Percentiles rank a stretch among this genome's conserved stretches.
phyloP scores from a whole-genome alignment of 75 land plant species.

The Selaginella moellendorffii region DNA sequence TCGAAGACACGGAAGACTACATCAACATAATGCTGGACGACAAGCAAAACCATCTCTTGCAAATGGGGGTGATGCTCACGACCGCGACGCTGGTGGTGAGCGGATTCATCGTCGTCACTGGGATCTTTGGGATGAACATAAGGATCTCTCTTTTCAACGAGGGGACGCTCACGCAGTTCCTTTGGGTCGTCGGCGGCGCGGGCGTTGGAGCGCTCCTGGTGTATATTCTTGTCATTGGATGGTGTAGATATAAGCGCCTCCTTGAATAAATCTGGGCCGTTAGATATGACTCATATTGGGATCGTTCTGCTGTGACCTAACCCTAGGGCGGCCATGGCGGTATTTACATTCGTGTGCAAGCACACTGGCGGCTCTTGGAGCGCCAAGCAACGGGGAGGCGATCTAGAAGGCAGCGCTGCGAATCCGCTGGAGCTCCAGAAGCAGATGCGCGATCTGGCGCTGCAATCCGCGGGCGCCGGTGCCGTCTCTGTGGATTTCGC shows the following conservation, averaged over 20 bases:
- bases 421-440: conserved; percentile 48
- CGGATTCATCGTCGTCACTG: conserved; percentile 45
- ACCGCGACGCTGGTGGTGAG: conserved; percentile 56
- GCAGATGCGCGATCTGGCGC: conserved; percentile 32
- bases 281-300: too few species aligned
- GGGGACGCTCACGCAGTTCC: conserved; percentile 20
- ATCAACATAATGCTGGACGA: conserved; percentile 90
- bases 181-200: conserved; percentile 49
- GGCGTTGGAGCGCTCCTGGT: conserved; percentile 32
- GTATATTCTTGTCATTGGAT: conserved; percentile 41
- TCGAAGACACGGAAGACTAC: conserved; percentile 84
- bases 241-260: conserved; percentile 55
- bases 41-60: conserved; percentile 69
- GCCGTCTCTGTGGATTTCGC: conserved; percentile 59
- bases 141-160: conserved; percentile 31
- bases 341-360: conserved; percentile 16
- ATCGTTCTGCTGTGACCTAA: too few species aligned
- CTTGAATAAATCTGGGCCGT: conserved; percentile 50
- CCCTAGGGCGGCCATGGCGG: conserved; percentile 18
- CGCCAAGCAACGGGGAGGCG: conserved; percentile 64
- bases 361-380: conserved; percentile 36
- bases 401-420: conserved; percentile 44
- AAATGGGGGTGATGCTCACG: conserved; percentile 65
- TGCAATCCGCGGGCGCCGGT: conserved; percentile 44
- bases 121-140: conserved; percentile 83